These are phyloP conservation scores for Acanthamoeba triangularis DNA, from an alignment of 208 protist species.

Conservation along the genomic window DNA sequence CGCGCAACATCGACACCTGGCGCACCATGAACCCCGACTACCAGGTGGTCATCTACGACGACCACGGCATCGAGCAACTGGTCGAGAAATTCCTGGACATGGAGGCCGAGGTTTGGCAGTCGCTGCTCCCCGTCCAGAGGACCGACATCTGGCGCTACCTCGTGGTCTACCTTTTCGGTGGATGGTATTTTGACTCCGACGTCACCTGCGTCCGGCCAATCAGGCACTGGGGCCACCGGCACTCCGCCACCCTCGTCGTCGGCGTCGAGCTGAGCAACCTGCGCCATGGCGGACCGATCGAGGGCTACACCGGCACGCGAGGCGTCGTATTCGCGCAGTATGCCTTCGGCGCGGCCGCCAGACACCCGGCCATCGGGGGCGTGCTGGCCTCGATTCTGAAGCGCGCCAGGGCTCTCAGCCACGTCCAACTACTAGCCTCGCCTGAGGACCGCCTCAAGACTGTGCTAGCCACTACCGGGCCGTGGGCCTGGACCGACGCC, in stretches of 20 bases:
- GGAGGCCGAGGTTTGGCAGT: neutral
- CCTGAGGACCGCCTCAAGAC: neutral
- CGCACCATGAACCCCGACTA: neutral
- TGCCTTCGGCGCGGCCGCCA: neutral
- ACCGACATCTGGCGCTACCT: slow-evolving; percentile 10
- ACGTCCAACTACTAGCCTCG: neutral
- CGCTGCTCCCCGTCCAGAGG: neutral
- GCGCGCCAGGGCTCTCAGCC: neutral
- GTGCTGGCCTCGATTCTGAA: neutral
- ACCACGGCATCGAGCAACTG: neutral
- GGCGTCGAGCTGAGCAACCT: neutral
- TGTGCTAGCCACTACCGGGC: neutral
- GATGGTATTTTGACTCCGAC: neutral
- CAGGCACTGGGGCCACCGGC: neutral
- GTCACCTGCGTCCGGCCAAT: neutral
- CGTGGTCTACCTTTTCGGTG: neutral
- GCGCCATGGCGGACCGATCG: neutral
- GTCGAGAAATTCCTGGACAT: neutral
- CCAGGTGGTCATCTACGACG: neutral
- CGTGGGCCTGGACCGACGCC: neutral
- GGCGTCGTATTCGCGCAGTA: neutral
- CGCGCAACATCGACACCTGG: neutral
- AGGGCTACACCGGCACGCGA: neutral
- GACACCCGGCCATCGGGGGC: neutral
- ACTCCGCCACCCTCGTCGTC: neutral